Percentiles rank a stretch among this genome's conserved stretches.
Conservation (phyloP, 2,329 filamentous ascomycete species). For the Aspergillus melleus region DNA sequence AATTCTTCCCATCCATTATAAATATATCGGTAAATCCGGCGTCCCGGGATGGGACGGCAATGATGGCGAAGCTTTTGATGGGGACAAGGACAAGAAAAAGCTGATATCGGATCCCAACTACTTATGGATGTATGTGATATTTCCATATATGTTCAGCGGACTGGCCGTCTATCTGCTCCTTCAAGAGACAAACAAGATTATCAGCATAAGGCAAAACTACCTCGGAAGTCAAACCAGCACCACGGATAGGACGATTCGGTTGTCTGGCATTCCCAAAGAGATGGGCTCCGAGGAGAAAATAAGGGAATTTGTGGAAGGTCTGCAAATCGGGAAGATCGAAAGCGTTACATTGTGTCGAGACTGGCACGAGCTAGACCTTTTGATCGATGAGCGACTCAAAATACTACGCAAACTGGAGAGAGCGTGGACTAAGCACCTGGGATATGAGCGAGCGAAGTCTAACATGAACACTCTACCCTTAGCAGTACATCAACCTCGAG, state of each 20-base stretch:
- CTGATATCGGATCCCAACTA: slow-evolving; percentile 53
- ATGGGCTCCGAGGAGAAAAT: slow-evolving; percentile 80
- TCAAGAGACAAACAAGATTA: slow-evolving; percentile 79
- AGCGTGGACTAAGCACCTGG: slow-evolving; percentile 76
- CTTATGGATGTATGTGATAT: slow-evolving; percentile 91
- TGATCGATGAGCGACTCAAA: slow-evolving; percentile 67
- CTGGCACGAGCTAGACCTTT: slow-evolving; percentile 77
- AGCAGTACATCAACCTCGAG: slow-evolving; percentile 50
- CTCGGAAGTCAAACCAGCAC: slow-evolving; percentile 92
- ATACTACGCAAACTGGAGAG: slow-evolving; percentile 75
- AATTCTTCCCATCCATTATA: slow-evolving; percentile 80
- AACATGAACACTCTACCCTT: slow-evolving; percentile 48
- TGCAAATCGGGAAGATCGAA: slow-evolving; percentile 88
- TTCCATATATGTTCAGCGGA: slow-evolving; percentile 87
- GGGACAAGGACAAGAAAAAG: slow-evolving; percentile 33
- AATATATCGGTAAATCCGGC: slow-evolving; percentile 54
- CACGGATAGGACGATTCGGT: slow-evolving; percentile 87
- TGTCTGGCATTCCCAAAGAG: slow-evolving; percentile 82
- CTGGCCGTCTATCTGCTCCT: slow-evolving; percentile 82
- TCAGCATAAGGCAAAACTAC: slow-evolving; percentile 83
- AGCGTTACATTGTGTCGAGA: slow-evolving; percentile 82
- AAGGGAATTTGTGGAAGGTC: slow-evolving; percentile 79
- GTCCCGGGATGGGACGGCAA: slow-evolving; percentile 39
- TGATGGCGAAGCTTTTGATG: slow-evolving; percentile 31
- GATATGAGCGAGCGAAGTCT: slow-evolving; percentile 53